Conservation (phyloP, 2,329 filamentous ascomycete species). For the Aureobasidium mangrovei region DNA sequence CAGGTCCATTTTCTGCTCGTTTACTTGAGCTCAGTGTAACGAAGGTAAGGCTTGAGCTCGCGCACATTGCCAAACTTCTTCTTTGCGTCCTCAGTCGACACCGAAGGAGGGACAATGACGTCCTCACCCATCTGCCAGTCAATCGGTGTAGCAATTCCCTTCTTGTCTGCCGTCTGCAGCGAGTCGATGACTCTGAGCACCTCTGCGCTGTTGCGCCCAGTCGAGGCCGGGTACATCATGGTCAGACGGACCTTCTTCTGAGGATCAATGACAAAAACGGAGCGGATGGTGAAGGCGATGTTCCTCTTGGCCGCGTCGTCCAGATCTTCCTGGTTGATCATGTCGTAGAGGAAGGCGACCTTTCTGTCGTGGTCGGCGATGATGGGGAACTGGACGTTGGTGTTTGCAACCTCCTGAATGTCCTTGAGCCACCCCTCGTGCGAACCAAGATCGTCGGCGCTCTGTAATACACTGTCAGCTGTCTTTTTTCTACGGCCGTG, state of each 20-base stretch:
- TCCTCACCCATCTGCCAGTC: conserved; percentile 59
- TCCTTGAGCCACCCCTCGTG: conserved; percentile 89
- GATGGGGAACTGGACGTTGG: conserved; percentile 40
- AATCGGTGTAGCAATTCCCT: conserved; percentile 62
- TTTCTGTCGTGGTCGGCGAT: conserved; percentile 42
- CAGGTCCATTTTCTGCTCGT: not conserved
- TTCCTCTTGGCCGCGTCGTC: conserved; percentile 29
- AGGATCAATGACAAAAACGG: conserved; percentile 90
- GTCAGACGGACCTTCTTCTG: conserved; percentile 88
- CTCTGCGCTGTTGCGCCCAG: conserved; percentile 55
- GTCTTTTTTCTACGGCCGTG: not conserved
- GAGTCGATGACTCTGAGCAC: conserved; percentile 51
- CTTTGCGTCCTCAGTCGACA: conserved; percentile 78
- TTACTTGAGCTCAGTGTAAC: conserved; percentile 49
- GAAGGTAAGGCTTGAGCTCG: conserved; percentile 59
- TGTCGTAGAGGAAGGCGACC: conserved; percentile 42
- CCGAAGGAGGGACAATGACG: conserved; percentile 78
- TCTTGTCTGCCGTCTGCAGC: conserved; percentile 65
- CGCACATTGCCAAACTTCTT: conserved; percentile 60
- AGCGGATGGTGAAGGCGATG: conserved; percentile 88
- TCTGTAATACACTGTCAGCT: conserved; percentile 26
- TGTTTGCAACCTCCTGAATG: conserved; percentile 40
- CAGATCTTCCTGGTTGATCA: conserved; percentile 32
- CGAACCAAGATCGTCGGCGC: conserved; percentile 72
- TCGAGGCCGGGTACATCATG: conserved; percentile 86